These are phyloP conservation scores for Zygotorulaspora chibaensis DNA, from an alignment of 805 yeast genomes.

Conservation along the genomic window DNA sequence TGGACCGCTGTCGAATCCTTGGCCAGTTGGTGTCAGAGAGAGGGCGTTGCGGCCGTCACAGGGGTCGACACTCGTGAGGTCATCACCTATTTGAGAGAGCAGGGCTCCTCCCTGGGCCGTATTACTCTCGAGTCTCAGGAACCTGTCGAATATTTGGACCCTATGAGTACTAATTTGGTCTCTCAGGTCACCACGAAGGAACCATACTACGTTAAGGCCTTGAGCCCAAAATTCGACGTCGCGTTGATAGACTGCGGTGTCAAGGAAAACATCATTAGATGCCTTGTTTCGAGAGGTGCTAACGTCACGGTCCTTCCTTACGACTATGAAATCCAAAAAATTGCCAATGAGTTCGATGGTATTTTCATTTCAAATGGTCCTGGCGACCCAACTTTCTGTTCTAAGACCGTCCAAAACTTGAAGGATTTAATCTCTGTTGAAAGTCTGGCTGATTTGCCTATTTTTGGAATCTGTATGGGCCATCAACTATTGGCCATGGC, in stretches of 20 bases:
- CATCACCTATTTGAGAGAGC: slow-evolving; percentile 89
- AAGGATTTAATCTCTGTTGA: slow-evolving; percentile 59
- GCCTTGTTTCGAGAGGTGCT: slow-evolving; percentile 92
- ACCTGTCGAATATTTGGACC: slow-evolving; percentile 68
- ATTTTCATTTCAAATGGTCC: slow-evolving; percentile 94
- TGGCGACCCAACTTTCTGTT: slow-evolving; percentile 94
- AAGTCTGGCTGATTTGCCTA: slow-evolving; percentile 63
- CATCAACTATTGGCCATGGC: slow-evolving; percentile 96
- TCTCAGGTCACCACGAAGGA: slow-evolving; percentile 92
- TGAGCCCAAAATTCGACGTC: slow-evolving; percentile 49
- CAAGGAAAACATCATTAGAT: slow-evolving; percentile 93
- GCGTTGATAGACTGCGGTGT: slow-evolving; percentile 98
- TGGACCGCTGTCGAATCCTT: slow-evolving; percentile 99
- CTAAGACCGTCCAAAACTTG: slow-evolving; percentile 69
- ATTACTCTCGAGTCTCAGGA: slow-evolving; percentile 61
- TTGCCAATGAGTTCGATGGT: slow-evolving; percentile 92
- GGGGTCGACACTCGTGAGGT: slow-evolving; percentile 97
- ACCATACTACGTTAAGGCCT: slow-evolving; percentile 82
- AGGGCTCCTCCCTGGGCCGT: slow-evolving; percentile 90
- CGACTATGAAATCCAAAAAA: slow-evolving; percentile 86
- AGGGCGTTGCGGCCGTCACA: slow-evolving; percentile 92
- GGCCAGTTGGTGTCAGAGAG: slow-evolving; percentile 93
- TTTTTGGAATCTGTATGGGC: slow-evolving; percentile 96
- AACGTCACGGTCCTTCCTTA: slow-evolving; percentile 95
- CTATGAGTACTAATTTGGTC: slow-evolving; percentile 84